Percentiles rank a stretch among this genome's conserved stretches.
Evolutionary conservation across 768 basidiomycete species (phyloP).

Genomic region (Pholiota molesta): DNA sequence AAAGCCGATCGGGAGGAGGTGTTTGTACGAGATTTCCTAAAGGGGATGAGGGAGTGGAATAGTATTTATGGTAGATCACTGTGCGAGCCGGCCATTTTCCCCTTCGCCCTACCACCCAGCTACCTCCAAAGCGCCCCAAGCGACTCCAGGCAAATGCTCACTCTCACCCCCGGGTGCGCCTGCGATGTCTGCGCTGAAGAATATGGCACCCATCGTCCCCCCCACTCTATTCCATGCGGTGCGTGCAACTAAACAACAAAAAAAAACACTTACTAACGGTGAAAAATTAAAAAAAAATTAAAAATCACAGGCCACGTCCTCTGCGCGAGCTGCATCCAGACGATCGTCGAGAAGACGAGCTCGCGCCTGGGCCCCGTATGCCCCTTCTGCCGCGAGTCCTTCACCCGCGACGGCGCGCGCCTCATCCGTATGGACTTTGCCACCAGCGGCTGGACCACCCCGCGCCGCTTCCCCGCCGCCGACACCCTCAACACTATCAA

Average conservation of each 20-base stretch:
- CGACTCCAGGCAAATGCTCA: conserved; percentile 57
- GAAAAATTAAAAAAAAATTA: background rate
- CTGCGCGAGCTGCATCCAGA: conserved; percentile 76
- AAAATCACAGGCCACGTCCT: conserved; percentile 69
- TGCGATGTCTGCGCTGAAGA: conserved; percentile 93
- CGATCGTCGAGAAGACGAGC: conserved; percentile 80
- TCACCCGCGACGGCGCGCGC: conserved; percentile 66
- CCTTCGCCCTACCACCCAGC: conserved; percentile 38
- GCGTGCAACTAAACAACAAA: conserved; percentile 26
- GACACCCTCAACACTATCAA: conserved; percentile 51
- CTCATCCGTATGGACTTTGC: conserved; percentile 80
- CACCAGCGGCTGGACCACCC: conserved; percentile 70
- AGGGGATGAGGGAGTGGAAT: background rate
- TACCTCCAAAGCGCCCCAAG: background rate
- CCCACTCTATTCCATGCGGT: conserved; percentile 87
- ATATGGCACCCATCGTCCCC: conserved; percentile 72
- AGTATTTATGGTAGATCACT: background rate
- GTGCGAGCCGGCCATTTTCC: conserved; percentile 22
- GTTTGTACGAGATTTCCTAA: no score
- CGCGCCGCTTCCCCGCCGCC: conserved; percentile 53
- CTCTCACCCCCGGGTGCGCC: conserved; percentile 78
- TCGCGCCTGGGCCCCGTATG: conserved; percentile 72
- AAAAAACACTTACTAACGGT: conserved; percentile 27
- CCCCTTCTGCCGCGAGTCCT: conserved; percentile 84
- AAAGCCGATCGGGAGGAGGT: no score